Conservation (phyloP, 495 filamentous ascomycete genomes). For the Aspergillus steynii region DNA sequence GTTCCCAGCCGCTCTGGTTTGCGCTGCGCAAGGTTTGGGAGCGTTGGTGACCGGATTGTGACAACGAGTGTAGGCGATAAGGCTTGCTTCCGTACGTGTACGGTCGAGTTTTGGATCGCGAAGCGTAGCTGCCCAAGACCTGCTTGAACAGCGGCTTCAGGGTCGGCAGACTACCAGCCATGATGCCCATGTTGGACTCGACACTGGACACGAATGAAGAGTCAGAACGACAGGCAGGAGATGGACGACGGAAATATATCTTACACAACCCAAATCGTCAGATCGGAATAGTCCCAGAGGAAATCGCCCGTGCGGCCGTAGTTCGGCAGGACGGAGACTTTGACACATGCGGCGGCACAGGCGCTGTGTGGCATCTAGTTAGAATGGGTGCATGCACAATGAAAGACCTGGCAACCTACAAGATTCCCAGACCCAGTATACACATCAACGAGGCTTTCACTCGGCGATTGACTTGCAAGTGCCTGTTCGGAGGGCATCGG, state of each 20-base stretch:
- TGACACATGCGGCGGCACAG: slow-evolving; percentile 46
- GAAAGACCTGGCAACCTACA: slow-evolving; percentile 28
- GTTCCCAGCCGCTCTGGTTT: slow-evolving; percentile 7
- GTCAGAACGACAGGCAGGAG: slow-evolving; percentile 1
- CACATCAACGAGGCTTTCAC: slow-evolving; percentile 40
- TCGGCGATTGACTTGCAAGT: slow-evolving; percentile 43
- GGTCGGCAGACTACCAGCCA: slow-evolving; percentile 44
- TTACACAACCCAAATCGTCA: slow-evolving; percentile 30
- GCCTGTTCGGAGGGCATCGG: slow-evolving; percentile 26
- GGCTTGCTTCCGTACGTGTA: slow-evolving; percentile 16
- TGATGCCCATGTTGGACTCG: slow-evolving; percentile 43
- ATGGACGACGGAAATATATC: background rate
- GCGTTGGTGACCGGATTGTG: slow-evolving; percentile 8
- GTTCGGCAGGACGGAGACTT: slow-evolving; percentile 37
- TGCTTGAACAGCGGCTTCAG: slow-evolving; percentile 43
- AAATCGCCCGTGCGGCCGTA: slow-evolving; percentile 45
- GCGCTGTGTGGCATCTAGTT: slow-evolving; percentile 28
- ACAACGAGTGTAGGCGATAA: slow-evolving; percentile 18
- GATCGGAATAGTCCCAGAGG: slow-evolving; percentile 41
- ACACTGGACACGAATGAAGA: slow-evolving; percentile 13
- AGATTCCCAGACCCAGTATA: slow-evolving; percentile 45
- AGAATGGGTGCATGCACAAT: background rate
- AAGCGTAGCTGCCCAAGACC: slow-evolving; percentile 27
- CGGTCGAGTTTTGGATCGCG: slow-evolving; percentile 17
- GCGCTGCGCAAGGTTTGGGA: background rate